Evolutionary conservation across 2,329 filamentous ascomycete species (phyloP).

Genomic region (Cladosporium sp.): DNA sequence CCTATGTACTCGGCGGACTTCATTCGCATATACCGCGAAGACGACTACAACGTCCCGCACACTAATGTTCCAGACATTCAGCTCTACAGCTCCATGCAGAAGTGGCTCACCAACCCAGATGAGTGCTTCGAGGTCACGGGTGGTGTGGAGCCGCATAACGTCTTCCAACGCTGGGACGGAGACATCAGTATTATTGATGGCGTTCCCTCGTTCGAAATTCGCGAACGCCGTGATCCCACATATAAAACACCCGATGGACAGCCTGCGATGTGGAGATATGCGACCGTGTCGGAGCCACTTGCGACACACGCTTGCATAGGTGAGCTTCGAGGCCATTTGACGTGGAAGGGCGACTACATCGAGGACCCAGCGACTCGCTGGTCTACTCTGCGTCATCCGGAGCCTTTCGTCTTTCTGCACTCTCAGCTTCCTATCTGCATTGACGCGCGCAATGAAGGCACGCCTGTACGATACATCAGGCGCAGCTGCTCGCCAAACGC

Average conservation of each 20-base stretch:
- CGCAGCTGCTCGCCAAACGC: constrained; percentile 89
- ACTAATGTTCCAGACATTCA: constrained; percentile 44
- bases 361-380: constrained; percentile 42
- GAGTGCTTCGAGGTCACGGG: constrained; percentile 30
- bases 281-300: constrained; percentile 51
- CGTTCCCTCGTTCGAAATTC: constrained; percentile 46
- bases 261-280: constrained; percentile 64
- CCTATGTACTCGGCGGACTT: constrained; percentile 52
- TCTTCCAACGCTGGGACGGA: constrained; percentile 53
- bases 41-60: constrained; percentile 32
- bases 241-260: constrained; percentile 45
- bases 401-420: constrained; percentile 60
- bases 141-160: constrained; percentile 6
- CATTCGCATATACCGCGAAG: constrained; percentile 52
- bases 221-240: constrained; percentile 47
- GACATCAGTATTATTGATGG: constrained; percentile 48
- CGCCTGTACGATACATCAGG: constrained; percentile 77
- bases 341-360: constrained; percentile 43
- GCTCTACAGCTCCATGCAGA: constrained; percentile 66
- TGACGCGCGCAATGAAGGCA: constrained; percentile 83
- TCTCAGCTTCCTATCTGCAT: constrained; percentile 85
- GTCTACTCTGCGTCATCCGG: constrained; percentile 43
- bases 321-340: constrained; percentile 61
- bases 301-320: constrained; percentile 52
- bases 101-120: constrained; percentile 71